A percentile compares a stretch with the other conserved stretches of the same genome.
Conservation (phyloP, 1,284 basidiomycete species). For the Ustilago loliicola region DNA sequence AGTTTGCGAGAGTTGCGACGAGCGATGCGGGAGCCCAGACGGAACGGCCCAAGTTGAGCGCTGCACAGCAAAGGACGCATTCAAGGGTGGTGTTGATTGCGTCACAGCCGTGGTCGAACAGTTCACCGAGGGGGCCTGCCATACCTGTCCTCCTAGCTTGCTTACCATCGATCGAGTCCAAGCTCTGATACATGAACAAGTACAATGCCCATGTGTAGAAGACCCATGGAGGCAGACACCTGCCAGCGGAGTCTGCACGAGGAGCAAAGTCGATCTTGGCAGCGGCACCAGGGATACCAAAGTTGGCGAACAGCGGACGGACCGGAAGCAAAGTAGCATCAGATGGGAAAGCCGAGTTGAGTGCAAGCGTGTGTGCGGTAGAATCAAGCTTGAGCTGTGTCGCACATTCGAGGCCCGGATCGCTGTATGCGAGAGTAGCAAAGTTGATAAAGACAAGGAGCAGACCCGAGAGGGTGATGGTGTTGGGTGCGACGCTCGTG, state of each 20-base stretch:
- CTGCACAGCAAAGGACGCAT: constrained; percentile 55
- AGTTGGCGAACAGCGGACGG: constrained; percentile 47
- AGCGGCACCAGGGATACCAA: constrained; percentile 48
- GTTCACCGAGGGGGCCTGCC: constrained; percentile 93
- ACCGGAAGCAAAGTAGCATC: constrained; percentile 49
- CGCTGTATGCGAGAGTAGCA: constrained; percentile 76
- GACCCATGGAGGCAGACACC: constrained; percentile 57
- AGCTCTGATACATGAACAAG: constrained; percentile 90
- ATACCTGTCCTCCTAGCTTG: constrained; percentile 95
- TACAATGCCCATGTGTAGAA: constrained; percentile 80
- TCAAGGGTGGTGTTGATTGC: constrained; percentile 88
- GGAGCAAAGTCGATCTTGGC: constrained; percentile 41
- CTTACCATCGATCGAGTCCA: constrained; percentile 92
- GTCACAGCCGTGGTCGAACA: constrained; percentile 91
- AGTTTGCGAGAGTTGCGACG: constrained; percentile 88
- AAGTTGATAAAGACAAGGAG: constrained; percentile 87
- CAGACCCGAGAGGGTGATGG: constrained; percentile 77
- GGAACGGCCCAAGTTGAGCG: constrained; percentile 86
- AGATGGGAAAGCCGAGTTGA: constrained; percentile 41
- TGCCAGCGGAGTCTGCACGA: constrained; percentile 13
- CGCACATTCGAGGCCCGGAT: constrained; percentile 54
- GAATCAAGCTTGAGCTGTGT: constrained; percentile 62
- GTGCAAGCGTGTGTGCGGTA: constrained; percentile 36
- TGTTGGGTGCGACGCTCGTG: constrained; percentile 86
- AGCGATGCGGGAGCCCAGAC: constrained; percentile 96